These are phyloP conservation scores for Paspalum notatum DNA, from an alignment of 176 grass and related monocot species.

Conservation along the genomic window DNA sequence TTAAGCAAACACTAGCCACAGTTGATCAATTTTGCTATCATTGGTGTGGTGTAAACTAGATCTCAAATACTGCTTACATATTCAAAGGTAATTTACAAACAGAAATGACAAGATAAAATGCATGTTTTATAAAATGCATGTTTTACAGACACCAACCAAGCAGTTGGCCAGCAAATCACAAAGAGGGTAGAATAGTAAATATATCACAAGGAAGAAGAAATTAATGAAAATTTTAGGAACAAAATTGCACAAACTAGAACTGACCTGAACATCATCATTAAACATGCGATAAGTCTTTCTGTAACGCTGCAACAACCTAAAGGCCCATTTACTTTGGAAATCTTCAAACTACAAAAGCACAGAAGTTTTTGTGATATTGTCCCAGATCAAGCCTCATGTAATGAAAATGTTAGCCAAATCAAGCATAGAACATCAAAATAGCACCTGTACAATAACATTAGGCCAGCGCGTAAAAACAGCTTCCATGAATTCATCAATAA, in stretches of 20 bases:
- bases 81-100: not conserved
- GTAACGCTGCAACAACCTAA: constrained; percentile 92
- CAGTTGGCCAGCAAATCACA: not conserved
- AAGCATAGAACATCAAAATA: constrained; percentile 23
- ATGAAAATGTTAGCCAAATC: not conserved
- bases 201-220: not conserved
- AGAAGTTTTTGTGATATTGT: constrained; percentile 22
- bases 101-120: not conserved
- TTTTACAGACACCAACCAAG: not conserved
- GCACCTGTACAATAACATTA: constrained; percentile 96
- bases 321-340: constrained; percentile 99
- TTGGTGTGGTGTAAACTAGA: not conserved
- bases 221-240: constrained; percentile 10
- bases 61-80: not conserved
- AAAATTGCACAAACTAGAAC: constrained; percentile 25
- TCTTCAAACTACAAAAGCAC: constrained; percentile 81
- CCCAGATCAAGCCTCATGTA: constrained; percentile 14
- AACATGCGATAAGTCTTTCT: constrained; percentile 96
- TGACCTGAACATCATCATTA: constrained; percentile 99
- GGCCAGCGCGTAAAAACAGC: constrained; percentile 96
- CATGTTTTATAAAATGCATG: not conserved
- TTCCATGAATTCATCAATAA: constrained; percentile 99
- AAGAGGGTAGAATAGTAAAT: not conserved
- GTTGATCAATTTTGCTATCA: not conserved
- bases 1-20: not conserved